Evolutionary conservation across 2,329 filamentous ascomycete species (phyloP).

Genomic region (Diaporthe sp.): DNA sequence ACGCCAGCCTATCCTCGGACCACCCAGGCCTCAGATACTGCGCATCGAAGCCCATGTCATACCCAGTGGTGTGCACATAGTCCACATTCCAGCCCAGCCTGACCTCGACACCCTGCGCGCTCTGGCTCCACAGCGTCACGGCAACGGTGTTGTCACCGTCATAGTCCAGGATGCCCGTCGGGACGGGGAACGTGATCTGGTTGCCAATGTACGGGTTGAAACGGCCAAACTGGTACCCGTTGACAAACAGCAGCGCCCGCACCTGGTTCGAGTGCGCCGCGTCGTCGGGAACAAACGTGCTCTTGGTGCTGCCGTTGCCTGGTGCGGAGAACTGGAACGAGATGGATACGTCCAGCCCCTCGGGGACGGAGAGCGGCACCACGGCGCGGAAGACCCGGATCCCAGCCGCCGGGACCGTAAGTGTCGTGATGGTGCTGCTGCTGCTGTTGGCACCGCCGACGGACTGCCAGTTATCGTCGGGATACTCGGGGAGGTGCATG

Average conservation of each 20-base stretch:
- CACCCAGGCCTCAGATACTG: constrained; percentile 62
- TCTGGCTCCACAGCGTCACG: constrained; percentile 70
- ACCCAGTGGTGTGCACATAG: constrained; percentile 63
- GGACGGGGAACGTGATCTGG: constrained; percentile 69
- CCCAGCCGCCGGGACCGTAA: constrained; percentile 59
- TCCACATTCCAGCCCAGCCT: constrained; percentile 62
- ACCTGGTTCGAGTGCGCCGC: constrained; percentile 48
- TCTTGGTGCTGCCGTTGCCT: constrained; percentile 41
- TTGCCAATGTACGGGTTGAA: constrained; percentile 71
- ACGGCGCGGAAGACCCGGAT: constrained; percentile 66
- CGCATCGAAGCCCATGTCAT: constrained; percentile 60
- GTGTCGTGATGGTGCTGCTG: constrained; percentile 45
- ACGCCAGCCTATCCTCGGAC: constrained; percentile 51
- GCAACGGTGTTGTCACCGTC: constrained; percentile 67
- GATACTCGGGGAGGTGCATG: constrained; percentile 67
- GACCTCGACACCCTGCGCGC: constrained; percentile 59
- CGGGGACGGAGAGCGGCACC: constrained; percentile 60
- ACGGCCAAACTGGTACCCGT: constrained; percentile 72
- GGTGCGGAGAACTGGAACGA: constrained; percentile 63
- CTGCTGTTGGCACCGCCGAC: constrained; percentile 31
- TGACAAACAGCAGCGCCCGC: constrained; percentile 69
- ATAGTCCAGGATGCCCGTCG: constrained; percentile 68
- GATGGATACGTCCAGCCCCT: constrained; percentile 64
- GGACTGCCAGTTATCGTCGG: constrained; percentile 56
- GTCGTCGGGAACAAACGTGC: constrained; percentile 48